Base-by-base conservation (phyloP, 768 basidiomycete species). In the Melanogaster broomeanus region DNA sequence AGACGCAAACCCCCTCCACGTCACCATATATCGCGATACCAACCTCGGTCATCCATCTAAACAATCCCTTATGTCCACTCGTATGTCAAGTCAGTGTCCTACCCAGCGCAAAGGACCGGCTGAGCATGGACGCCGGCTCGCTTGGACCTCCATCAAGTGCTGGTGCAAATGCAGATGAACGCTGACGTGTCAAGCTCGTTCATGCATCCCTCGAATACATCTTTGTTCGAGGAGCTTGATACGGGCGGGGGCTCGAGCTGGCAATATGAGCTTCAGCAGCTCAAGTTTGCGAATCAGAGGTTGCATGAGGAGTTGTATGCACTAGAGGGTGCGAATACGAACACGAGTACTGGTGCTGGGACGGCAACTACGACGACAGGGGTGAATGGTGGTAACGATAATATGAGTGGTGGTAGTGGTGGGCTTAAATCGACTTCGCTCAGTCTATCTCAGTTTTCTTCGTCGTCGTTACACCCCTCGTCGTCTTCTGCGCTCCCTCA, bases 181-280 rank as follows among this genome's bases (percentile, higher is more conserved):
- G 5, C 22, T 28, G 47, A 50, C 31, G 48, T 33, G 5, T 21
- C 22, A n/a, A 27, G n/a, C 16, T 18, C 58, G 11, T 25, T 58
- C 42, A 53, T 46, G 27, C 65, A 61, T 35, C 24, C 61, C 2
- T 22, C 40, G 9, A 34, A 10, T 7, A 62, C 69, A 52, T 76
- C 90, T 56, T 66, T 93, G 16, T 93, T 92, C 55, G 83, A 82
- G 35, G 89, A 90, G 65, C 77, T 94, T 13, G 83, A 88, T 38
- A 77, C 79, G 0, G 67, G 71, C 13, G 73, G 86, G 4, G 85
- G 81, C 11, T 86, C 87, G 28, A 92, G 90, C 57, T 97, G 94
- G 93, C 93, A 96, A 72, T 96, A 93, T 59, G 91, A 93, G 72
- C 75, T 95, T 42, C 87, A 92, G 70, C 90, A 93, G 67, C 75